Conservation (phyloP, 2,329 filamentous ascomycete species). For the Fusarium transvaalense region DNA sequence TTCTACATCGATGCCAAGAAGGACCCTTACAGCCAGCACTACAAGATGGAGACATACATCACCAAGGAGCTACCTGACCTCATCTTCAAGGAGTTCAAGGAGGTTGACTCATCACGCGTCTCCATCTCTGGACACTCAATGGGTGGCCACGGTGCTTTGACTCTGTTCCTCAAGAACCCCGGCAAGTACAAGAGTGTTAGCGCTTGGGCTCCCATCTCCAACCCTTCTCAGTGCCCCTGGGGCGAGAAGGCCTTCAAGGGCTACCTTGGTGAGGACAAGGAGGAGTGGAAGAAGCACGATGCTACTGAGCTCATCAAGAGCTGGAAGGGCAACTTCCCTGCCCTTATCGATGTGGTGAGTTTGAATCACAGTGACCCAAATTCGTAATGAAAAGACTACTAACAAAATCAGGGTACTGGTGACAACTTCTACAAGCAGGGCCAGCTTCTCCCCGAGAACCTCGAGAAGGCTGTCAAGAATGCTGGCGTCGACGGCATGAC, state of each 20-base stretch:
- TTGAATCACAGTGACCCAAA: background rate
- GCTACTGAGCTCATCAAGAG: constrained; percentile 87
- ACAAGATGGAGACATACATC: constrained; percentile 96
- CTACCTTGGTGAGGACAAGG: constrained; percentile 83
- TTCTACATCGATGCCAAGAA: constrained; percentile 93
- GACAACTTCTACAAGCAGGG: constrained; percentile 97
- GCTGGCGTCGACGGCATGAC: constrained; percentile 79
- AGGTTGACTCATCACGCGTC: constrained; percentile 76
- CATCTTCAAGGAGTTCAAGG: constrained; percentile 78
- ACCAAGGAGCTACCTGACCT: constrained; percentile 85
- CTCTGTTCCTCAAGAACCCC: constrained; percentile 91
- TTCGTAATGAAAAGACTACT: background rate
- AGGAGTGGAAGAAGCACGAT: constrained; percentile 89
- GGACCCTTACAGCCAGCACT: constrained; percentile 79
- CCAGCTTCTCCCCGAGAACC: constrained; percentile 94
- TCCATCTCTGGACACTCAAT: constrained; percentile 95
- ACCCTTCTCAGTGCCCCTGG: constrained; percentile 89
- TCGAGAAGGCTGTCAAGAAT: constrained; percentile 82
- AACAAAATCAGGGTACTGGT: constrained; percentile 75
- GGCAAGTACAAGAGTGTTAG: constrained; percentile 89
- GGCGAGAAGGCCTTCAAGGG: constrained; percentile 94
- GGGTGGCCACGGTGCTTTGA: constrained; percentile 96
- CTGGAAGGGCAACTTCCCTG: constrained; percentile 78
- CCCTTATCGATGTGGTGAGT: constrained; percentile 88
- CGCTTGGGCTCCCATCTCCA: constrained; percentile 90